Percentiles rank a stretch among this genome's conserved stretches.
phyloP scores from a whole-genome alignment of 2,329 filamentous ascomycete species.

The Talaromyces sp. region DNA sequence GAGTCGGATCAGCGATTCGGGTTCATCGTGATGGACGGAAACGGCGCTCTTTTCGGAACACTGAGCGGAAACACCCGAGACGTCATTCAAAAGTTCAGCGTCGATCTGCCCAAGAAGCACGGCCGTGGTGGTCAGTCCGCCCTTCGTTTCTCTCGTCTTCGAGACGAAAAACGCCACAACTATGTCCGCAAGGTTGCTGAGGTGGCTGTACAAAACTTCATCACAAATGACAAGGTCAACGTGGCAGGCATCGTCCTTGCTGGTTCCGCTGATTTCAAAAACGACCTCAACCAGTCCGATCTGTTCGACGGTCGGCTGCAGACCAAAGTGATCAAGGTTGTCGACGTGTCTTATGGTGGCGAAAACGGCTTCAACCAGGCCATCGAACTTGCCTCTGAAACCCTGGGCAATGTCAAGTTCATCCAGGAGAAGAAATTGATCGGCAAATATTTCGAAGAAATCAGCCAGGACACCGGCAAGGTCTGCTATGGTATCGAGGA shows the following conservation, averaged over 20 bases:
- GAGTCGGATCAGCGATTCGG: slow-evolving; percentile 99
- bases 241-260: slow-evolving; percentile 92
- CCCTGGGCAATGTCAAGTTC: slow-evolving; percentile 98
- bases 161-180: slow-evolving; percentile 99
- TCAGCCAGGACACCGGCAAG: slow-evolving; percentile 93
- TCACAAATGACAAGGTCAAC: slow-evolving; percentile 97
- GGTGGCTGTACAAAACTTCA: slow-evolving; percentile 97
- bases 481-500: slow-evolving; percentile 98
- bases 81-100: slow-evolving; percentile 94
- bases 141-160: slow-evolving; percentile 96
- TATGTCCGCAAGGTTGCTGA: slow-evolving; percentile 99
- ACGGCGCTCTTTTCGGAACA: slow-evolving; percentile 94
- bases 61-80: slow-evolving; percentile 96
- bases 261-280: slow-evolving; percentile 99
- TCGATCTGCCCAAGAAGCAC: slow-evolving; percentile 99
- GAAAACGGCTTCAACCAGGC: slow-evolving; percentile 99
- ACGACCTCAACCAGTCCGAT: slow-evolving; percentile 95
- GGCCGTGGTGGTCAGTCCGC: slow-evolving; percentile 99
- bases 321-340: slow-evolving; percentile 97
- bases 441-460: slow-evolving; percentile 97
- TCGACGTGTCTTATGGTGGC: slow-evolving; percentile 96
- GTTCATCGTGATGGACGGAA: slow-evolving; percentile 99
- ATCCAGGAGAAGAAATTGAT: slow-evolving; percentile 99
- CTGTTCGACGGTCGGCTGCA: slow-evolving; percentile 91
- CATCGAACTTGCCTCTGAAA: slow-evolving; percentile 92